These are phyloP conservation scores for Claviceps arundinis DNA, from an alignment of 2,329 filamentous ascomycete species.

Conservation along the genomic window DNA sequence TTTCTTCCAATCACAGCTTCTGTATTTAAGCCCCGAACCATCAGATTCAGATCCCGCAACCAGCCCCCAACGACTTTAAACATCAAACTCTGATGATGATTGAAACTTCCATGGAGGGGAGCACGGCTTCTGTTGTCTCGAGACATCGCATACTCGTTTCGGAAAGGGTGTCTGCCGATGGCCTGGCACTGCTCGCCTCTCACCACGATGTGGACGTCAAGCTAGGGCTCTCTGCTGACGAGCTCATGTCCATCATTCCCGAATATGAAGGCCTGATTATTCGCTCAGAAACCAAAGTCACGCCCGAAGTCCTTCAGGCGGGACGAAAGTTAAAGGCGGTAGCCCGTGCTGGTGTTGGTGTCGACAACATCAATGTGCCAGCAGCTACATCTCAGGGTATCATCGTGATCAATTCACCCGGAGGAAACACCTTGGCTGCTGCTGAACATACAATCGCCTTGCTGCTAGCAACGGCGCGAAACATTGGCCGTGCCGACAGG, in stretches of 20 bases:
- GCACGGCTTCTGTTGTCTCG: slow-evolving; percentile 3
- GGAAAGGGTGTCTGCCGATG: slow-evolving; percentile 70
- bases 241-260: slow-evolving; percentile 54
- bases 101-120: slow-evolving; percentile 12
- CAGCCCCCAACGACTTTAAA: neutral
- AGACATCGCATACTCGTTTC: slow-evolving; percentile 51
- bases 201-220: slow-evolving; percentile 58
- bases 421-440: slow-evolving; percentile 68
- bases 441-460: slow-evolving; percentile 68
- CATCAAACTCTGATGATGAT: slow-evolving; percentile 11
- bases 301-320: slow-evolving; percentile 49
- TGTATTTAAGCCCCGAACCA: no score
- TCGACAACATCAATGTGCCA: slow-evolving; percentile 69
- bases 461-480: slow-evolving; percentile 59
- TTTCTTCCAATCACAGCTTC: neutral
- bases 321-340: slow-evolving; percentile 63
- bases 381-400: slow-evolving; percentile 61
- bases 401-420: slow-evolving; percentile 68
- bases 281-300: slow-evolving; percentile 72
- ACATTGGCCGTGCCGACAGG: slow-evolving; percentile 57
- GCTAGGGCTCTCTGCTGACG: slow-evolving; percentile 45
- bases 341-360: slow-evolving; percentile 66
- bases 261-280: slow-evolving; percentile 66
- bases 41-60: no score
- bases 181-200: slow-evolving; percentile 52